Conservation (phyloP, 164 flowering plant genomes). For the Umbellularia californica region DNA sequence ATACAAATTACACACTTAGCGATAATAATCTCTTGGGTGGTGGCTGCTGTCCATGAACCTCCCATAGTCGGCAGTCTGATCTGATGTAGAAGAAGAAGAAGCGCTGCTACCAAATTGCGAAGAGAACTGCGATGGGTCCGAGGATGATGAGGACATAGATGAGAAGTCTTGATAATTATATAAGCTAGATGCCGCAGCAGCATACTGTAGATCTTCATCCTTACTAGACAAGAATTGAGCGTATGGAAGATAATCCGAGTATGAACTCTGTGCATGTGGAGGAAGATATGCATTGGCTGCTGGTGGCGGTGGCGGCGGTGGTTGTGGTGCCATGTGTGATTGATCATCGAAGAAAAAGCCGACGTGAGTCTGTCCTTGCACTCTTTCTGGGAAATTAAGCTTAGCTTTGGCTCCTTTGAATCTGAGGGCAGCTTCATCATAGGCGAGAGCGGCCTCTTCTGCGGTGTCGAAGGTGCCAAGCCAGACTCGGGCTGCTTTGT, state of each 20-base stretch:
- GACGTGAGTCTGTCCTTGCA: neutral
- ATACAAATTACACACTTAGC: neutral
- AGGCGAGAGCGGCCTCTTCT: constrained; percentile 68
- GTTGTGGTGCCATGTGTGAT: neutral
- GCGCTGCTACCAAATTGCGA: constrained; percentile 21
- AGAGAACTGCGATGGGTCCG: constrained; percentile 6
- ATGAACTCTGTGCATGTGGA: neutral
- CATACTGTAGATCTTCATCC: constrained; percentile 7
- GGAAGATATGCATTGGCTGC: neutral
- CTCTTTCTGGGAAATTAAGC: constrained; percentile 15
- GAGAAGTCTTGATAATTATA: constrained; percentile 10
- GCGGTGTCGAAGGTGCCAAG: constrained; percentile 59
- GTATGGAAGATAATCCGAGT: constrained; percentile 5
- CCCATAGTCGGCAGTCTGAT: neutral
- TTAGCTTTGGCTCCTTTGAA: constrained; percentile 16
- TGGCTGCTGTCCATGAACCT: neutral
- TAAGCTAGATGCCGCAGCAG: neutral
- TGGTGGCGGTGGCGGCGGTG: neutral
- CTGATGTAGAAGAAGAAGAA: neutral
- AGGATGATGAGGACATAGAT: constrained; percentile 19
- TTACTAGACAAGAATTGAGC: constrained; percentile 3
- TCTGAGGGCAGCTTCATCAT: constrained; percentile 13
- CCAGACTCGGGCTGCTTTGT: constrained; percentile 16
- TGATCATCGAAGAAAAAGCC: neutral
- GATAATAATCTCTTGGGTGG: neutral